Conservation (phyloP, 2,329 filamentous ascomycete species). For the Scopulariopsis brevicaulis region DNA sequence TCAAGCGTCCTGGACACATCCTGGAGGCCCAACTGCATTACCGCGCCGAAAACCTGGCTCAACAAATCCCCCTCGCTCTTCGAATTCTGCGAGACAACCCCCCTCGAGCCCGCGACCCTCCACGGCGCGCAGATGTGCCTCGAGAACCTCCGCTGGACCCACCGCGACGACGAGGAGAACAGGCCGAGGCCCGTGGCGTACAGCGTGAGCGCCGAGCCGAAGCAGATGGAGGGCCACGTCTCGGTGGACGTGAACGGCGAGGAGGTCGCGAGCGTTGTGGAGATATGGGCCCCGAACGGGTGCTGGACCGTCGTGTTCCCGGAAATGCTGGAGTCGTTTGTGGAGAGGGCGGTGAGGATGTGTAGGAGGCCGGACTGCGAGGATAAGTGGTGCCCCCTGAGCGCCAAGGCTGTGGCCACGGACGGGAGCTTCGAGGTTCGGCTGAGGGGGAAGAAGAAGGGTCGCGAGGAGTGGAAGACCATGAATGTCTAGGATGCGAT, state of each 20-base stretch:
- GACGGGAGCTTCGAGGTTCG: background rate
- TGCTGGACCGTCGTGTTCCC: background rate
- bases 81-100: too few species aligned
- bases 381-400: background rate
- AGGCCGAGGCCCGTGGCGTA: too few species aligned
- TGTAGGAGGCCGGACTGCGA: background rate
- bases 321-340: background rate
- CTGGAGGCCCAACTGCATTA: too few species aligned
- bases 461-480: background rate
- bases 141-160: too few species aligned
- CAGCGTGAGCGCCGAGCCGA: too few species aligned
- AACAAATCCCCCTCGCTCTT: too few species aligned
- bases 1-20: too few species aligned
- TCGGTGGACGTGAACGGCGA: background rate
- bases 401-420: background rate
- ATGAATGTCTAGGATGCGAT: background rate
- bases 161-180: too few species aligned
- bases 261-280: background rate
- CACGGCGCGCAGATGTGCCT: too few species aligned
- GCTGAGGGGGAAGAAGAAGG: background rate
- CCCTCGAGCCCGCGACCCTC: too few species aligned
- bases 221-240: too few species aligned
- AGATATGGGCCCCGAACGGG: background rate
- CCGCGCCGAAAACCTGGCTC: too few species aligned
- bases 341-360: background rate